Evolutionary conservation across 768 basidiomycete genomes (phyloP), one percentile per base, ranked within the genome.

Genomic region (Stropharia rugosoannulata): DNA sequence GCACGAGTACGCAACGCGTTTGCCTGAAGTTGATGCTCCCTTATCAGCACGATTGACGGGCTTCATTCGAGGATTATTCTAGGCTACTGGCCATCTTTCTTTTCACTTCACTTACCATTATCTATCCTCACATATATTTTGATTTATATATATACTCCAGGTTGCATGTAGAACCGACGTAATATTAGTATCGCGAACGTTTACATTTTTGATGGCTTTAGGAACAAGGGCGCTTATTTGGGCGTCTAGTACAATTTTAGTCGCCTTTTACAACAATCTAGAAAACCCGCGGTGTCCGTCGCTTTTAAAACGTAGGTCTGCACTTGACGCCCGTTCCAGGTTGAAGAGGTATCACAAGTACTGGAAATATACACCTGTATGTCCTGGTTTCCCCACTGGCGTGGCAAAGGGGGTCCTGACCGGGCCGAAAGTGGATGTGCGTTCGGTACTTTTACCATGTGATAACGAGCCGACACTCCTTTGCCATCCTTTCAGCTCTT

Each of bases 341-440:
- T 4, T 32, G 5, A 32, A 32, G 5, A 32, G 5, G 29, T 7
- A 32, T 32, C 29, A 4, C 29, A 7, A 7, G 27, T 29, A 29
- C 27, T 29, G 3, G 27, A 7, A 29, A 29, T 4, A 4, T 29
- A 7, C 7, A 29, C 7, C 27, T 29, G 27, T 29, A 16, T 42
- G 22, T 40, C n/a, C 9, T 40, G 2, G 27, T 19, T 19, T n/a
- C n/a, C n/a, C n/a, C n/a, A 41, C 50, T 43, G 39, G 50, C 25
- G 40, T 51, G 50, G 40, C 29, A 15, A 43, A 41, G 42, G 51
- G 42, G 29, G 13, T 36, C 16, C n/a, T 35, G 13, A 12, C 42
- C 51, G 51, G 51, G 42, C 51, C 51, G 51, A 44, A 52, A 52
- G 35, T 35, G 42, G 42, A 12, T 43, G 19, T 27, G 29, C 12